Evolutionary conservation across 78 protist species (phyloP).

Genomic region (Planoprotostelium fungivorum): DNA sequence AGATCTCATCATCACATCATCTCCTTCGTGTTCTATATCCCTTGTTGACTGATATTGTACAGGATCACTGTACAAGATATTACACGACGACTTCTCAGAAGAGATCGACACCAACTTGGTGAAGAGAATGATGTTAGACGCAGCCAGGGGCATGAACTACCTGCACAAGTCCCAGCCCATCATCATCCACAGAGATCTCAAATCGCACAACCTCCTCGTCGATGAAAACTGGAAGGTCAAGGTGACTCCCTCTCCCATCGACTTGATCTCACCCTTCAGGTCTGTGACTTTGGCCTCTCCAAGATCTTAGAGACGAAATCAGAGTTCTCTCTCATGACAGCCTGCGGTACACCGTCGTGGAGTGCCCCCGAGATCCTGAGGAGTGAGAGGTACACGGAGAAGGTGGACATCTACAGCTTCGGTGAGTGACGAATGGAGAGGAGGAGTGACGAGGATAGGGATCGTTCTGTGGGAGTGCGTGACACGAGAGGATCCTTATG

Average conservation of each 20-base stretch:
- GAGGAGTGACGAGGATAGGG: background rate
- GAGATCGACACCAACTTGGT: constrained; percentile 14
- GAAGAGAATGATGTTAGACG: constrained; percentile 24
- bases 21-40: no score
- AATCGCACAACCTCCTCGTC: constrained; percentile 62
- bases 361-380: constrained; percentile 60
- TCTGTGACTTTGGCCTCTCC: constrained; percentile 57
- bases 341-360: constrained; percentile 76
- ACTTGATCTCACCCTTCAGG: background rate
- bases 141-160: constrained; percentile 45
- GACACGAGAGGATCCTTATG: constrained; percentile 52
- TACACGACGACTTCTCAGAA: constrained; percentile 12
- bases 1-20: background rate
- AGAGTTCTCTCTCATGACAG: constrained; percentile 43
- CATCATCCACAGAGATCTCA: constrained; percentile 62
- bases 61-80: constrained; percentile 38
- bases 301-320: constrained; percentile 31
- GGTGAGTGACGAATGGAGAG: background rate
- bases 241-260: constrained; percentile 9
- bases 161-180: constrained; percentile 55
- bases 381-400: constrained; percentile 53
- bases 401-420: constrained; percentile 50
- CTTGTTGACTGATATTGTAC: background rate
- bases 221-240: constrained; percentile 65
- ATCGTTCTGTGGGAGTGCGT: constrained; percentile 67